A percentile compares a stretch with the other conserved stretches of the same genome.
These are phyloP conservation scores for Pseudogymnoascus sp. DNA, from an alignment of 2,329 filamentous ascomycete species.

Conservation along the genomic window DNA sequence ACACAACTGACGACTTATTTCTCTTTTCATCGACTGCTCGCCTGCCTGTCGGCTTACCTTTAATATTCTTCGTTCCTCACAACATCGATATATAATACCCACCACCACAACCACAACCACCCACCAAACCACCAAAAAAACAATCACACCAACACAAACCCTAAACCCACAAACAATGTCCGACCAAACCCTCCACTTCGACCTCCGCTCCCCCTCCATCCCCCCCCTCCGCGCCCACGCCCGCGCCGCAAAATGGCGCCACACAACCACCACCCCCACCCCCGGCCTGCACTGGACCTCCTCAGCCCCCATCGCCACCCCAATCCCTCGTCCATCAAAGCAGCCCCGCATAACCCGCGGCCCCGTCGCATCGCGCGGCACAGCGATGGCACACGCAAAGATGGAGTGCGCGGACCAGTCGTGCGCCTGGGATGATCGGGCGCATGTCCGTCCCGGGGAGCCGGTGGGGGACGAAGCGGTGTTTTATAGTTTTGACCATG, in stretches of 20 bases:
- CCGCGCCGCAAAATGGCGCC: no score
- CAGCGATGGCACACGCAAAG: background rate
- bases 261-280: no score
- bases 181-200: background rate
- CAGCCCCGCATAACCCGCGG: background rate
- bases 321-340: background rate
- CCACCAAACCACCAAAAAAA: background rate
- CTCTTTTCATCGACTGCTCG: no score
- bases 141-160: no score
- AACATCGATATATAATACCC: background rate
- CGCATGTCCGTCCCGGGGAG: no score
- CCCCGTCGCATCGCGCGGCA: background rate
- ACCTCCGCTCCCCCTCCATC: background rate
- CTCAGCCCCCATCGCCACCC: no score
- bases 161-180: background rate
- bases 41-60: no score
- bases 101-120: background rate
- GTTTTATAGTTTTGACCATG: slow-evolving; percentile 15
- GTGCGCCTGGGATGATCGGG: no score
- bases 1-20: background rate
- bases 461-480: slow-evolving; percentile 12
- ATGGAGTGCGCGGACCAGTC: background rate
- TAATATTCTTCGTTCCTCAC: no score
- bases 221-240: no score
- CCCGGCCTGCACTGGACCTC: no score